These are phyloP conservation scores for Suillus americanus DNA, from an alignment of 768 basidiomycete species.

Conservation along the genomic window DNA sequence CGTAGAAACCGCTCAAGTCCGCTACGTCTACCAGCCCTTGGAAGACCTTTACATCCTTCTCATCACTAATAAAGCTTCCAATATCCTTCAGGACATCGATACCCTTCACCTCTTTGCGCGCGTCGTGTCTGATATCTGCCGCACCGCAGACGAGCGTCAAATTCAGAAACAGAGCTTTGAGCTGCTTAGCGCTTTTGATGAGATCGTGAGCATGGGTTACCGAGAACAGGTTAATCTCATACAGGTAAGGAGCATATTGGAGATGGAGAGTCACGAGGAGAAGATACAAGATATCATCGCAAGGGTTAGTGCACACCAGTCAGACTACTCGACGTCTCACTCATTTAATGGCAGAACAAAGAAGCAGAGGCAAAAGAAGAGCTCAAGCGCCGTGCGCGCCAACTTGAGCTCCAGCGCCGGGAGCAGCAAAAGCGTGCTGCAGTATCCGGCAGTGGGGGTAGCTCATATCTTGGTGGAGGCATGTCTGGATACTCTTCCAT, in stretches of 20 bases:
- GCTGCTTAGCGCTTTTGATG: slow-evolving; percentile 93
- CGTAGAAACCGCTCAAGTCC: slow-evolving; percentile 93
- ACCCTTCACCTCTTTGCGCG: slow-evolving; percentile 93
- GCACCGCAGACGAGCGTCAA: slow-evolving; percentile 84
- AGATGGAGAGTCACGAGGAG: slow-evolving; percentile 92
- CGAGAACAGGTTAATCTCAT: slow-evolving; percentile 75
- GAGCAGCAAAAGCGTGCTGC: slow-evolving; percentile 86
- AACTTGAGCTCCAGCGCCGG: slow-evolving; percentile 95
- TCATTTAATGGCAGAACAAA: slow-evolving; percentile 67
- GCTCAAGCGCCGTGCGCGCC: slow-evolving; percentile 95
- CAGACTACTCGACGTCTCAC: neutral
- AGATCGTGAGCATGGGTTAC: slow-evolving; percentile 90
- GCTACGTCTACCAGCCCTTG: slow-evolving; percentile 95
- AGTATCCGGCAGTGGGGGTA: slow-evolving; percentile 43
- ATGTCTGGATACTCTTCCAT: slow-evolving; percentile 70
- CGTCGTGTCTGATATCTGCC: slow-evolving; percentile 89
- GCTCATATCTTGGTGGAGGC: slow-evolving; percentile 66
- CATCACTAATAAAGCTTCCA: slow-evolving; percentile 98
- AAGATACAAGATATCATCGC: slow-evolving; percentile 99
- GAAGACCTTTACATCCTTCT: slow-evolving; percentile 97
- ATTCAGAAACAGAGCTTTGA: slow-evolving; percentile 91
- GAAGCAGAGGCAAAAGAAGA: slow-evolving; percentile 99
- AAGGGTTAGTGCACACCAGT: slow-evolving; percentile 51
- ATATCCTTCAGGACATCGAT: slow-evolving; percentile 97
- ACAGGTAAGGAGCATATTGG: slow-evolving; percentile 75